Percentiles rank a stretch among this genome's conserved stretches.
phyloP scores from a whole-genome alignment of 163 green algal genomes.

The Scenedesmus sp. region DNA sequence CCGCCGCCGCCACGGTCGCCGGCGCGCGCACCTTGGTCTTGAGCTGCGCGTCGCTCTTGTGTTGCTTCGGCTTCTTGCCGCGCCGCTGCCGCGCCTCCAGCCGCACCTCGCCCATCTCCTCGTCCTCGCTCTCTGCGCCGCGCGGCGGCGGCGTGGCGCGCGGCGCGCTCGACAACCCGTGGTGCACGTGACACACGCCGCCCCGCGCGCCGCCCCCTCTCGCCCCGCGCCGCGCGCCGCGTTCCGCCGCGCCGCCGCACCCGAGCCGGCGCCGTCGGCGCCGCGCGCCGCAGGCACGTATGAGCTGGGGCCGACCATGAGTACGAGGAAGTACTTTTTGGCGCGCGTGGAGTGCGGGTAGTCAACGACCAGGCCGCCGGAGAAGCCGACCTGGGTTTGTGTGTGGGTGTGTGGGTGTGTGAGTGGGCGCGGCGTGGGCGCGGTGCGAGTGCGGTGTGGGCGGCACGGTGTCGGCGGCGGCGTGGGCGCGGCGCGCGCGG shows the following conservation, averaged over 20 bases:
- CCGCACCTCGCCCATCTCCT: constrained; percentile 41
- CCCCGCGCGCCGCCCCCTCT: constrained; percentile 43
- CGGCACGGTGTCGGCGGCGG: no score
- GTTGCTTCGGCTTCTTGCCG: no score
- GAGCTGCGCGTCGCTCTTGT: constrained; percentile 46
- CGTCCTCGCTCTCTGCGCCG: neutral
- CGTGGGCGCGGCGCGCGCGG: no score
- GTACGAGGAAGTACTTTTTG: constrained; percentile 98
- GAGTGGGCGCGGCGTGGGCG: no score
- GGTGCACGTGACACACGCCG: neutral
- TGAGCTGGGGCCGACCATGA: constrained; percentile 84
- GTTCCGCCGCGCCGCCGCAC: neutral
- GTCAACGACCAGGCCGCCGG: constrained; percentile 93
- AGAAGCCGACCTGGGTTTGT: constrained; percentile 90
- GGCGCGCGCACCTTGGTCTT: no score
- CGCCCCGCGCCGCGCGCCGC: constrained; percentile 34
- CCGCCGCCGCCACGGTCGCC: no score
- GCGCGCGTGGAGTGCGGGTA: constrained; percentile 92
- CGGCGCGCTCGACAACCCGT: neutral
- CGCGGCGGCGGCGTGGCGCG: neutral
- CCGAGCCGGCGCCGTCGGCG: neutral
- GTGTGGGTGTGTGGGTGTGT: no score
- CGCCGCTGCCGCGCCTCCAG: constrained; percentile 53
- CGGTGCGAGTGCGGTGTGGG: neutral
- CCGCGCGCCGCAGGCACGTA: constrained; percentile 55